These are phyloP conservation scores for Suillus subaureus DNA, from an alignment of 768 basidiomycete species.

Conservation along the genomic window DNA sequence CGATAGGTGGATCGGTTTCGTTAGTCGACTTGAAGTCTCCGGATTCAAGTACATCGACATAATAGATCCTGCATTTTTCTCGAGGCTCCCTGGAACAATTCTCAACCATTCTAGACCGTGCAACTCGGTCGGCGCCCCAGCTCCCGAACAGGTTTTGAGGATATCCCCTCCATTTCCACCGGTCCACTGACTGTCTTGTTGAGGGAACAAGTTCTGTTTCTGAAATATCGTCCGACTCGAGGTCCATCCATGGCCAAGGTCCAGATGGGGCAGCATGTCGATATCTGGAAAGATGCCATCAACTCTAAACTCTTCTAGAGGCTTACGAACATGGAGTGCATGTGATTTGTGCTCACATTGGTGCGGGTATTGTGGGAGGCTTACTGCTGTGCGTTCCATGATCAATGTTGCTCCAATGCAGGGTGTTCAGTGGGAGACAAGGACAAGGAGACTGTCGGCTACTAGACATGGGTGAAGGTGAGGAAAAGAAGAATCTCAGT, in stretches of 20 bases:
- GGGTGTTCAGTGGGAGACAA: not conserved
- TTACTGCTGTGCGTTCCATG: slow-evolving; percentile 5
- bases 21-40: slow-evolving; percentile 32
- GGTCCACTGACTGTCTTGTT: not conserved
- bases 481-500: not conserved
- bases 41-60: slow-evolving; percentile 42
- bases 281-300: slow-evolving; percentile 14
- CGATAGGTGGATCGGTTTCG: slow-evolving; percentile 1
- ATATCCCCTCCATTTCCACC: slow-evolving; percentile 34
- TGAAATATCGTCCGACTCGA: not conserved
- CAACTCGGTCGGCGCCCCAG: slow-evolving; percentile 44
- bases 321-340: too few species aligned
- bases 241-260: slow-evolving; percentile 32
- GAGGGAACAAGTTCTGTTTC: slow-evolving; percentile 15
- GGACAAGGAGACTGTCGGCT: not conserved
- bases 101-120: slow-evolving; percentile 25
- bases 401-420: not conserved
- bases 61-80: slow-evolving; percentile 21
- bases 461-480: not conserved
- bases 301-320: not conserved
- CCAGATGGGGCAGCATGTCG: slow-evolving; percentile 46
- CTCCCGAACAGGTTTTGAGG: slow-evolving; percentile 50
- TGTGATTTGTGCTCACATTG: slow-evolving; percentile 28
- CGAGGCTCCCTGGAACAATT: not conserved
- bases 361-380: slow-evolving; percentile 23